Base-by-base conservation (phyloP, 1,139 yeast genomes). In the Yamadazyma pseudoaaseri region DNA sequence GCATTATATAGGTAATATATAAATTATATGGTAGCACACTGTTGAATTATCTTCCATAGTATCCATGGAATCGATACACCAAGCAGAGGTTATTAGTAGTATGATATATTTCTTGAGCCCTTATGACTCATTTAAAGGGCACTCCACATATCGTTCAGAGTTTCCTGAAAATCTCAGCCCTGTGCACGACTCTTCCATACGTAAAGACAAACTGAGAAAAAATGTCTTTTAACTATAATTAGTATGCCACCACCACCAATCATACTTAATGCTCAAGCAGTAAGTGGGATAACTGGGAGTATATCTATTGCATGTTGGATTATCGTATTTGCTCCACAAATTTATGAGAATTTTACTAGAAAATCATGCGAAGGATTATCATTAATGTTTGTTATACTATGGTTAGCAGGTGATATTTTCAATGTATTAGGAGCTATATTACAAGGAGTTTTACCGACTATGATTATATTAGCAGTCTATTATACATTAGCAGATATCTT, bases 271-370 rank as follows among this genome's bases (percentile, higher is more conserved):
- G 80, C 87, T n/a, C 79, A 79, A 47, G 86, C 86, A 8, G 78
- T 87, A 25, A 83, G 94, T 53, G 96, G 95, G 4, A 84, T 87
- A 41, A 77, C 92, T 15, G 96, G 96, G 49, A 84, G 95, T 16
- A 86, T 92, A 30, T 90, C 97, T 12, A 76, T 92, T 28, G 96
- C 97, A 13, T 92, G 97, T 58, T 92, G 98, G 98, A 84, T 92
- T 43, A 89, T 92, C 35, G 97, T 92, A 16, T 92, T 92, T 67
- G 95, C 96, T 26, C 98, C 98, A 11, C 98, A 92, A 56, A 83
- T 92, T 29, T 90, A 87, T 58, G 97, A 92, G 55, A 90, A 90
- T 35, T 89, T 86, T 55, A 73, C 74, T 41, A 69, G 97, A 52
- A 81, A 85, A 55, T 79, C 89, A 22, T 79, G 95, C 3, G 96